phyloP scores from a whole-genome alignment of 75 land plant species.

The Pinus tabuliformis region DNA sequence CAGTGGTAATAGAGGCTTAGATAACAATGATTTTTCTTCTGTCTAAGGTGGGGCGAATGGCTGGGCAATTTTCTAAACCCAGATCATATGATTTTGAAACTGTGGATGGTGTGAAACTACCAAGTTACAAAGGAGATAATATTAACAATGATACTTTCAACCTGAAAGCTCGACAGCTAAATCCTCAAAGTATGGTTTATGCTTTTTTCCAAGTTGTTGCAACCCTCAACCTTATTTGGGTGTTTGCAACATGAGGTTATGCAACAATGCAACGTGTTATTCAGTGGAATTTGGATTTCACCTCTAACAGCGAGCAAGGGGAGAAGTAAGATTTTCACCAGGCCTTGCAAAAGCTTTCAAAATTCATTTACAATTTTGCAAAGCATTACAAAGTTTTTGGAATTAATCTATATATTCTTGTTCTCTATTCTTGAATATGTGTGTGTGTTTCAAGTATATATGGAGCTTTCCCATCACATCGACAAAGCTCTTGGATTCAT shows the following conservation, averaged over 20 bases:
- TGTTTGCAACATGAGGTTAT: constrained; percentile 1
- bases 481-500: constrained; percentile 22
- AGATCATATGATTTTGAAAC: too few relatives aligned
- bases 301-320: constrained; percentile 9
- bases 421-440: background rate
- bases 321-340: background rate
- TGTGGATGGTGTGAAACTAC: background rate
- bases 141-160: constrained; percentile 10
- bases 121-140: constrained; percentile 8
- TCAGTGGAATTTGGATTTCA: constrained; percentile 18
- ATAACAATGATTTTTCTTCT: too few relatives aligned
- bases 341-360: background rate
- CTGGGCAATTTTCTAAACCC: too few relatives aligned
- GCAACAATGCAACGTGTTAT: constrained; percentile 10
- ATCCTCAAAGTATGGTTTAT: background rate
- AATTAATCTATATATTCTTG: background rate
- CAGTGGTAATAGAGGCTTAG: too few relatives aligned
- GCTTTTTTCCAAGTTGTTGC: constrained; percentile 18
- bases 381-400: too few relatives aligned
- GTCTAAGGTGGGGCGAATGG: too few relatives aligned
- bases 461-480: constrained; percentile 8
- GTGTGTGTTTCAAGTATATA: background rate
- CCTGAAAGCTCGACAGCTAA: background rate
- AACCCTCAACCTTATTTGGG: background rate
- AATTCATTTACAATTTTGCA: background rate